These are phyloP conservation scores for Aspergillus ibericus DNA, from an alignment of 2,329 filamentous ascomycete species.

Conservation along the genomic window DNA sequence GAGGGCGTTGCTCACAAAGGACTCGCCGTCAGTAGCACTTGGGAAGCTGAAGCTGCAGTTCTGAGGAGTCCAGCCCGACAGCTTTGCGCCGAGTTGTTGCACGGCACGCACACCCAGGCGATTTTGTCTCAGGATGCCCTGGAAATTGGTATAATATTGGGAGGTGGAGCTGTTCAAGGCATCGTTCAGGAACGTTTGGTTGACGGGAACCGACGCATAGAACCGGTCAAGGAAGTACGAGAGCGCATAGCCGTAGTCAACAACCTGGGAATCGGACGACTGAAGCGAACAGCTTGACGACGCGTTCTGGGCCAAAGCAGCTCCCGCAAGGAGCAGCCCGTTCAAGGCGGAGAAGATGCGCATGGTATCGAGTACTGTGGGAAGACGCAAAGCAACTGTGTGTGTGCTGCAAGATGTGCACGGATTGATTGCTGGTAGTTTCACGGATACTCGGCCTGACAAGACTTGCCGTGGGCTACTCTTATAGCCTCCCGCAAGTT, in stretches of 20 bases:
- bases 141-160: constrained; percentile 23
- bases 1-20: constrained; percentile 22
- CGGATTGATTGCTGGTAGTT: neutral
- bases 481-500: constrained; percentile 11
- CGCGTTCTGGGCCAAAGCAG: constrained; percentile 15
- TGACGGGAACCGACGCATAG: constrained; percentile 24
- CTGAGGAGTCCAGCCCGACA: constrained; percentile 20
- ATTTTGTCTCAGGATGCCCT: constrained; percentile 26
- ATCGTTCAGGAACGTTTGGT: constrained; percentile 24
- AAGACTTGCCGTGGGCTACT: neutral
- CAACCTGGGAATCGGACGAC: constrained; percentile 21
- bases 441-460: neutral
- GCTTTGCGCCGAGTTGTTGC: constrained; percentile 18
- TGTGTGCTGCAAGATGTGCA: neutral
- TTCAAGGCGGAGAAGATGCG: constrained; percentile 19
- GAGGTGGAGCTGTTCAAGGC: constrained; percentile 21
- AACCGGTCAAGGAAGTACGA: constrained; percentile 25
- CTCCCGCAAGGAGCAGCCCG: constrained; percentile 23
- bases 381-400: neutral
- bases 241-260: constrained; percentile 26
- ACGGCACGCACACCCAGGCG: constrained; percentile 27
- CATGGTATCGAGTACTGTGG: constrained; percentile 13
- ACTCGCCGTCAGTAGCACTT: constrained; percentile 11
- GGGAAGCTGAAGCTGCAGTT: constrained; percentile 27
- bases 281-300: constrained; percentile 21